phyloP scores from a whole-genome alignment of 106 monocot genomes.

The Dioscorea alata region DNA sequence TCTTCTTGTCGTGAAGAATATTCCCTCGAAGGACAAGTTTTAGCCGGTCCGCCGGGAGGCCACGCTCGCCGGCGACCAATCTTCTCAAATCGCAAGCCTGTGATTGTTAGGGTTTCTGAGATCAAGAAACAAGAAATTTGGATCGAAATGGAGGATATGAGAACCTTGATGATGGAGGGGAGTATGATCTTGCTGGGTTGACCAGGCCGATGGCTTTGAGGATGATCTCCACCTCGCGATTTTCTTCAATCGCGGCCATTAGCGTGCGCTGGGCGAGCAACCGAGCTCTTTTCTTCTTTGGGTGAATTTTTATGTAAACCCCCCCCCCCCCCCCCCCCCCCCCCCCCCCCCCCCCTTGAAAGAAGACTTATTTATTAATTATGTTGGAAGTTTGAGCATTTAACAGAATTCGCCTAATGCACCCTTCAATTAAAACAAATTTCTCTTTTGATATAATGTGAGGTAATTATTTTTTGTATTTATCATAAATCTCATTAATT shows the following conservation, averaged over 20 bases:
- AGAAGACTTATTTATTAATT: no score
- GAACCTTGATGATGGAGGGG: conserved; percentile 17
- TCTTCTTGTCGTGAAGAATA: conserved; percentile 29
- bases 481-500: no score
- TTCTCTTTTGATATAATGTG: no score
- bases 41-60: conserved; percentile 40
- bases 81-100: conserved; percentile 46
- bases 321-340: no score
- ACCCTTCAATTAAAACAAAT: no score
- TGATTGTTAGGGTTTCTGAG: conserved; percentile 4
- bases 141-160: not conserved
- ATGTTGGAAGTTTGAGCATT: no score
- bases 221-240: conserved; percentile 17
- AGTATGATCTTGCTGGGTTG: conserved; percentile 6
- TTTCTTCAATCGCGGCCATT: conserved; percentile 8
- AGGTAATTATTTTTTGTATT: no score
- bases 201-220: conserved; percentile 12
- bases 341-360: no score
- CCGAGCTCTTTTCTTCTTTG: not conserved
- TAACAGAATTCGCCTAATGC: no score
- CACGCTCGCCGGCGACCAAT: conserved; percentile 24
- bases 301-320: no score
- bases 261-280: no score
- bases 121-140: not conserved
- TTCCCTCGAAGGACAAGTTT: conserved; percentile 48